Percentiles rank a stretch among this genome's conserved stretches.
Conservation (phyloP, 2,329 filamentous ascomycete species). For the Trichoderma sp. region DNA sequence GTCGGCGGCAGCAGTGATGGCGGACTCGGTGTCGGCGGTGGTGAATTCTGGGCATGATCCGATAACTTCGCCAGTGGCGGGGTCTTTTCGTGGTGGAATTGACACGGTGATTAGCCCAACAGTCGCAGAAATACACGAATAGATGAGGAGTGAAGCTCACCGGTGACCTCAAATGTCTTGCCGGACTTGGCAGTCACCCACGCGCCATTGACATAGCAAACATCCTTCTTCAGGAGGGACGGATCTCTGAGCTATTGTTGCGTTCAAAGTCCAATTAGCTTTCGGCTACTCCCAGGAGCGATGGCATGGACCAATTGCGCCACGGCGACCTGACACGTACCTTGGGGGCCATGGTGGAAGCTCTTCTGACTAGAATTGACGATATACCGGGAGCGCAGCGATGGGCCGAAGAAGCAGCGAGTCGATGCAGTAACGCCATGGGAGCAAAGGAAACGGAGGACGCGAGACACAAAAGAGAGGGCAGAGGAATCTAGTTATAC, state of each 20-base stretch:
- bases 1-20: slow-evolving; percentile 79
- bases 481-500: background rate
- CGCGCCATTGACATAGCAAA: slow-evolving; percentile 87
- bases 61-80: slow-evolving; percentile 78
- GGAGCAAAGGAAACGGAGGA: background rate
- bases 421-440: slow-evolving; percentile 42
- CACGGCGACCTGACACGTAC: slow-evolving; percentile 34
- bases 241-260: slow-evolving; percentile 69
- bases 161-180: slow-evolving; percentile 86
- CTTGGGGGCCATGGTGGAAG: slow-evolving; percentile 55
- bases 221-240: slow-evolving; percentile 81
- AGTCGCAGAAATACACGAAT: background rate
- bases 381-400: slow-evolving; percentile 40
- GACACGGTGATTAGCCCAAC: background rate
- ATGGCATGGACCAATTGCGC: background rate
- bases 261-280: background rate
- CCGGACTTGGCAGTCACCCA: slow-evolving; percentile 86
- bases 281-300: background rate
- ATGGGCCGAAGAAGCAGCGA: slow-evolving; percentile 38
- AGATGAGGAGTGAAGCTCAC: slow-evolving; percentile 44
- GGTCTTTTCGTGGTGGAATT: slow-evolving; percentile 59
- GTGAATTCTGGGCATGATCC: slow-evolving; percentile 86
- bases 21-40: slow-evolving; percentile 73
- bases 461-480: background rate
- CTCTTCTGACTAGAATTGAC: slow-evolving; percentile 42